Base-by-base conservation (phyloP, 192 early-diverging fungal genomes). In the Backusella australiensis region DNA sequence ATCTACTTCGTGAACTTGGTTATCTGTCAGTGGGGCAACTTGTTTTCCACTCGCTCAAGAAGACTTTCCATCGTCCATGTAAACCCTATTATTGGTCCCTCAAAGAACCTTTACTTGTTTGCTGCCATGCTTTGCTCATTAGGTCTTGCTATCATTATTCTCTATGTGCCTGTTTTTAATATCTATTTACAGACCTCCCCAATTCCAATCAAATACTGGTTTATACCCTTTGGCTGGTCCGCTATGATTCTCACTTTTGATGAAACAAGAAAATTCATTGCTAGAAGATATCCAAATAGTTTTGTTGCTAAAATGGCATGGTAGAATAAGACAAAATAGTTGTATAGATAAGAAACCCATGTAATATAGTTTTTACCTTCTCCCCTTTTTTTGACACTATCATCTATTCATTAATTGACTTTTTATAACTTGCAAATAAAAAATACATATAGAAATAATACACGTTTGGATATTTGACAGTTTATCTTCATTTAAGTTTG, bases 1-100 rank as follows among this genome's bases (percentile, higher is more conserved):
- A 78, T 92, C 15, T 90, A 91, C 69, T 94, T 87, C 75, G 83
- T 90, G 23, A 86, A 86, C 3, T 77, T 92, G n/a, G 85, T 90
- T 9, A 82, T 92, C 26, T 70, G 86, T 35, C 91, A 92, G 77
- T 89, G 85, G 78, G 89, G 90, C 23, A 89, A 86, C 75, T 69
- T 92, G 15, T 78, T 90, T 34, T 80, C 87, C 19, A 80, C 78
- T 11, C 86, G 92, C 23, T 91, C 88, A 52, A 78, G 88, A 5
- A 82, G 84, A 34, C 65, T 84, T 39, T 91, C 90, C 1, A 85
- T 91, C 8, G 52, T 91, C 11, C 85, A 90, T 67, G 77, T 88
- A 2, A 87, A 91, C 63, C 92, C 92, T 12, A 81, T 92, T 67
- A 84, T 86, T 73, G 82, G 84, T 6, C 83, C 83, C 12, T 84